Conservation (phyloP, 169 alveolate genomes). For the Plasmodium falciparum region DNA sequence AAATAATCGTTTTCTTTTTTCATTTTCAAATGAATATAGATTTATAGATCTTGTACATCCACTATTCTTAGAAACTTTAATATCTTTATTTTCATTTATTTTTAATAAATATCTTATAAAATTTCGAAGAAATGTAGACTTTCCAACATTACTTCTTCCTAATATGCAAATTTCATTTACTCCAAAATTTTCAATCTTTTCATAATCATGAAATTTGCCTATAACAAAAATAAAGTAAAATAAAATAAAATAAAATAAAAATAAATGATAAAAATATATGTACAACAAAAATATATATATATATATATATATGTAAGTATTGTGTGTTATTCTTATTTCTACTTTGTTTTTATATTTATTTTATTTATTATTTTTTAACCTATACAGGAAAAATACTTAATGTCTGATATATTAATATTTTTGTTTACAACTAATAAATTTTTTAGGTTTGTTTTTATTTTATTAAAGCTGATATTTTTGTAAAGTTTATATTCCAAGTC, state of each 20-base stretch:
- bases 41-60: conserved; percentile 72
- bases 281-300: not conserved
- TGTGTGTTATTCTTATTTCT: no score
- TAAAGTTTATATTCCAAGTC: conserved; percentile 62
- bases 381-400: conserved; percentile 56
- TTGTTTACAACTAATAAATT: conserved; percentile 57
- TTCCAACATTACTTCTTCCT: conserved; percentile 73
- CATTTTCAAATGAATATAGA: conserved; percentile 71
- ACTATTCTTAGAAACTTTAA: conserved; percentile 57
- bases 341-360: not conserved
- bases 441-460: conserved; percentile 60
- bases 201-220: conserved; percentile 53
- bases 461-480: conserved; percentile 70
- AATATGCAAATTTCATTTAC: conserved; percentile 72
- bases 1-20: conserved; percentile 48
- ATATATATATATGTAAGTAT: not conserved
- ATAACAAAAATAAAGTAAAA: not conserved
- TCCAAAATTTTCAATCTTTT: conserved; percentile 57
- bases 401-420: conserved; percentile 62
- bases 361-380: conserved; percentile 20
- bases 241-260: not conserved
- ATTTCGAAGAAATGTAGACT: conserved; percentile 61
- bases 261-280: not conserved
- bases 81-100: conserved; percentile 22
- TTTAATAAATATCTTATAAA: conserved; percentile 53